Evolutionary conservation across 2,329 filamentous ascomycete genomes (phyloP).

Genomic region (Aspergillus niger): DNA sequence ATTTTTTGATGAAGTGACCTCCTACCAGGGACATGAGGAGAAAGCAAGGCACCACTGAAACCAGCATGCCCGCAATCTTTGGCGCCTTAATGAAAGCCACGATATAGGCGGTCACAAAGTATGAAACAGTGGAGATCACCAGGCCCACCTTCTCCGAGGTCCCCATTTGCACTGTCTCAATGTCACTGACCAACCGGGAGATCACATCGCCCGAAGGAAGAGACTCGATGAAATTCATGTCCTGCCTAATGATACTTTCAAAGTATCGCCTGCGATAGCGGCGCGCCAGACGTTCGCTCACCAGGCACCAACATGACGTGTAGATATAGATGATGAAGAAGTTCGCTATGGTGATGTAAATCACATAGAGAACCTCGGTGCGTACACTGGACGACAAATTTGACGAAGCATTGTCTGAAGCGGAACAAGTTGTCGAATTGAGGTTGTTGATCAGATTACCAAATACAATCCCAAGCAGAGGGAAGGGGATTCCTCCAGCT

Average conservation of each 20-base stretch:
- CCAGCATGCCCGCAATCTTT: conserved; percentile 59
- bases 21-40: conserved; percentile 59
- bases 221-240: conserved; percentile 65
- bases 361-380: conserved; percentile 60
- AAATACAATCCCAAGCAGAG: conserved; percentile 43
- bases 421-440: conserved; percentile 34
- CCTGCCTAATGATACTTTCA: conserved; percentile 59
- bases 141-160: conserved; percentile 72
- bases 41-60: conserved; percentile 65
- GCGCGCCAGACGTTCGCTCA: conserved; percentile 64
- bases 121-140: conserved; percentile 62
- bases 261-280: conserved; percentile 64
- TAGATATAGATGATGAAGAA: conserved; percentile 67
- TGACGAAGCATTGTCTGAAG: conserved; percentile 11
- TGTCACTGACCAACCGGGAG: conserved; percentile 64
- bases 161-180: conserved; percentile 66
- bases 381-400: conserved; percentile 23
- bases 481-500: conserved; percentile 42
- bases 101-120: conserved; percentile 67
- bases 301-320: conserved; percentile 64
- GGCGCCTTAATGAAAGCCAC: conserved; percentile 64
- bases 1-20: conserved; percentile 55
- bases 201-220: conserved; percentile 64
- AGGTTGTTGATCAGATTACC: conserved; percentile 44
- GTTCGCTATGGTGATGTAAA: conserved; percentile 65